Evolutionary conservation across 768 basidiomycete genomes (phyloP), one percentile per base, ranked within the genome.

Genomic region (Lactarius sanguifluus): DNA sequence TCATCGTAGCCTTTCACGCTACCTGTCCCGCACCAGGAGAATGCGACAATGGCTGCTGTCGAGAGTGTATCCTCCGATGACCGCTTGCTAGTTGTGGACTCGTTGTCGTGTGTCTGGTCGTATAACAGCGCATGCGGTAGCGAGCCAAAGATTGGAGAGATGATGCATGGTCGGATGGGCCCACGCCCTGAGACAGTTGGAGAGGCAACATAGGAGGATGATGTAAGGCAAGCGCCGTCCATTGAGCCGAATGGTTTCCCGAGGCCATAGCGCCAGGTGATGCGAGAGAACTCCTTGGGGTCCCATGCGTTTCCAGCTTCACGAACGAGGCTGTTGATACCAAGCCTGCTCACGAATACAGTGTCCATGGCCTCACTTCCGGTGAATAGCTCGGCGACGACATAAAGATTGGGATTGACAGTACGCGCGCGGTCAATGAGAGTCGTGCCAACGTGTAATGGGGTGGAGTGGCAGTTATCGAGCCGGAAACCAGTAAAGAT

Each of bases 1-100:
- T 99, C 97, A 72, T 99, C 97, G 73, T 96, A 97, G 23, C 96
- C 97, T 76, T 98, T 97, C 71, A 95, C 94, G 18, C 92, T 95
- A 2, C 95, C 97, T 64, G 92, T 85, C 5, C 91, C 97, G 28
- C 86, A 91, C 72, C 86, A 87, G 41, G 91, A 90, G 78, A 98
- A 98, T 0, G 96, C 86, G 20, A 91, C 90, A n/a, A 98, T 81
- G 25, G 94, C 93, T 2, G 92, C 97, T 0, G 93, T 94, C 9
- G 94, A 89, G n/a, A 99, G 85, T 0, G 94, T 91, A 76, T 98
- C 95, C 76, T 98, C 94, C 8, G 96, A 93, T 1, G 91, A 90
- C 43, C 94, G 87, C 76, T 96, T 98, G 78, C 93, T 85, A 16
- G 89, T 77, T 1, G 90, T 91, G 1, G 95, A 90, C 76, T 98